phyloP scores from a whole-genome alignment of 805 yeast species.

The Wickerhamomyces hampshirensis region DNA sequence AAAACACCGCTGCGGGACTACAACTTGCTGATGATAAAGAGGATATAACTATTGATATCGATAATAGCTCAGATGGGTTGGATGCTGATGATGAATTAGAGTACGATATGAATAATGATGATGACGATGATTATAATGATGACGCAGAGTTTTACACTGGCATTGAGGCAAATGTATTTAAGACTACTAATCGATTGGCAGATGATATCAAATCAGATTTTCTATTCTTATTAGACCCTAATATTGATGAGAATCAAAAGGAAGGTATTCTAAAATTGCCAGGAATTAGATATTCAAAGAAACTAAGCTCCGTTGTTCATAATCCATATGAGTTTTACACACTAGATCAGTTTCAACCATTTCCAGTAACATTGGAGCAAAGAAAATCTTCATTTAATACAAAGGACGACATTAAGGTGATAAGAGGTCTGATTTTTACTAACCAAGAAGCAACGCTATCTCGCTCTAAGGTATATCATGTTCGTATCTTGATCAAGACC shows the following conservation, averaged over 20 bases:
- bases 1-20: no score
- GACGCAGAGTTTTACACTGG: no score
- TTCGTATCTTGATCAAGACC: constrained; percentile 31
- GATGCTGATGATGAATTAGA: constrained; percentile 8
- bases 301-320: constrained; percentile 16
- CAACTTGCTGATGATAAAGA: no score
- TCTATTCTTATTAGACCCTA: constrained; percentile 23
- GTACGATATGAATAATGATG: no score
- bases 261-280: constrained; percentile 27
- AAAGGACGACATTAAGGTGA: constrained; percentile 19
- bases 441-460: constrained; percentile 22
- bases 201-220: constrained; percentile 55
- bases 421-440: constrained; percentile 28
- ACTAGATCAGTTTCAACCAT: constrained; percentile 24
- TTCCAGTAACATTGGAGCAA: constrained; percentile 21
- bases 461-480: constrained; percentile 26
- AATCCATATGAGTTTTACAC: constrained; percentile 22
- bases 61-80: no score
- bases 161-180: constrained; percentile 30
- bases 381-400: constrained; percentile 11
- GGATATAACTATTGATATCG: no score
- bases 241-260: constrained; percentile 8
- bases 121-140: constrained; percentile 3
- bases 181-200: constrained; percentile 61
- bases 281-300: constrained; percentile 27